Evolutionary conservation across 108 stramenopile species (phyloP).

Genomic region (Nannochloropsis oceanica): DNA sequence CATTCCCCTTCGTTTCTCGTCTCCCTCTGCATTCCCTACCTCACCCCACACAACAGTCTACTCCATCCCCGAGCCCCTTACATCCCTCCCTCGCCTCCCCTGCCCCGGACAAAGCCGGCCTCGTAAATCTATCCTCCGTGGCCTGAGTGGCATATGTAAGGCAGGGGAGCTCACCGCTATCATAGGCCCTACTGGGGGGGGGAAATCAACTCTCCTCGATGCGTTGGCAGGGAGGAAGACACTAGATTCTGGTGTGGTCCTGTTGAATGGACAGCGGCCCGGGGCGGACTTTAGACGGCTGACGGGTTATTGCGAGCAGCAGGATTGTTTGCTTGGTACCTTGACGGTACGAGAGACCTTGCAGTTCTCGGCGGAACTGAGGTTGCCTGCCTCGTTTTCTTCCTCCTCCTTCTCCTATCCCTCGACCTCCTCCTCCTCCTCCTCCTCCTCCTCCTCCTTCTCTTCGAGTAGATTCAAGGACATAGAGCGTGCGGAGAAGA

Average conservation of each 20-base stretch:
- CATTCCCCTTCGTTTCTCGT: too few species aligned
- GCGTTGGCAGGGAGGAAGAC: conserved; percentile 4
- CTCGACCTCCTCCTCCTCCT: too few species aligned
- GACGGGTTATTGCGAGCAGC: not conserved
- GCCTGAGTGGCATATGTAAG: not conserved
- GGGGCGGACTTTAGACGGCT: not conserved
- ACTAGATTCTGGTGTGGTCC: not conserved
- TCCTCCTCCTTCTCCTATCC: too few species aligned
- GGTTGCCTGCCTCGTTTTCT: not conserved
- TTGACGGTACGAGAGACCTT: not conserved
- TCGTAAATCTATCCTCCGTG: not conserved
- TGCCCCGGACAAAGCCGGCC: not conserved
- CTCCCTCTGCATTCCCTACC: not conserved
- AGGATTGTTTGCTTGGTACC: not conserved
- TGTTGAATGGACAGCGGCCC: not conserved
- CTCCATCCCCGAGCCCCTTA: not conserved
- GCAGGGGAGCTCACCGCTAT: conserved; percentile 9
- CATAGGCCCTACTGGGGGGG: conserved; percentile 3
- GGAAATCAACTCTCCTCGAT: conserved; percentile 9
- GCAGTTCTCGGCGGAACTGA: not conserved
- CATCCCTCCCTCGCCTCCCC: not conserved
- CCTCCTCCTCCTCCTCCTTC: too few species aligned
- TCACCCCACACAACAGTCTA: not conserved
- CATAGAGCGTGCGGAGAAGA: not conserved
- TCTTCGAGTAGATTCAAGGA: not conserved